Evolutionary conservation across 805 yeast species (phyloP).

Genomic region (Hanseniaspora hatyaiensis): DNA sequence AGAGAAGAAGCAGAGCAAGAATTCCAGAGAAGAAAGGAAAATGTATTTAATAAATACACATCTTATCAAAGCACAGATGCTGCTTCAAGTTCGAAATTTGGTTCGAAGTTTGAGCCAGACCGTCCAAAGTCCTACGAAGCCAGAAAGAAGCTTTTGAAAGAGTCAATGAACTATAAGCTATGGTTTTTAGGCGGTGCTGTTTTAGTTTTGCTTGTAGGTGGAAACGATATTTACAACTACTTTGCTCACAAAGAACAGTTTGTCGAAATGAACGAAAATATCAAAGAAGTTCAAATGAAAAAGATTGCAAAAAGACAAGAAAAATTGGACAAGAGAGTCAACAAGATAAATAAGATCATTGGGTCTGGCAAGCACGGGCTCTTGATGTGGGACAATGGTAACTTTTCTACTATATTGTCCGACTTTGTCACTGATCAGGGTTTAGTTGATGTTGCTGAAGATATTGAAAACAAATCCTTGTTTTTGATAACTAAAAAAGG

Average conservation of each 20-base stretch:
- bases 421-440: conserved; percentile 44
- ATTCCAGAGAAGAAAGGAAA: not conserved
- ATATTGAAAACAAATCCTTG: conserved; percentile 23
- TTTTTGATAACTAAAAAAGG: conserved; percentile 59
- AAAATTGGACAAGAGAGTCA: conserved; percentile 18
- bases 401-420: not conserved
- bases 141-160: not conserved
- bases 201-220: conserved; percentile 2
- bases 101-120: conserved; percentile 8
- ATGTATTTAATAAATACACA: conserved; percentile 9
- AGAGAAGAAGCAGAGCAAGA: conserved; percentile 6
- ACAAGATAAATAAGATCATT: conserved; percentile 3
- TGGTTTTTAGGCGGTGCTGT: conserved; percentile 12
- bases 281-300: conserved; percentile 20
- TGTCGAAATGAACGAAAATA: conserved; percentile 9
- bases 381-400: conserved; percentile 21
- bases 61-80: not conserved
- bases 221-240: conserved; percentile 14
- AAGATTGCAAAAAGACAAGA: conserved; percentile 22
- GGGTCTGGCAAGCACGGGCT: not conserved
- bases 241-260: conserved; percentile 11
- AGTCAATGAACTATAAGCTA: conserved; percentile 12
- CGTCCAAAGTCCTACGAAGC: conserved; percentile 6
- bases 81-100: not conserved
- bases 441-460: conserved; percentile 33